Conservation (phyloP, 148 eudicot genomes). For the Suaeda aralocaspica region DNA sequence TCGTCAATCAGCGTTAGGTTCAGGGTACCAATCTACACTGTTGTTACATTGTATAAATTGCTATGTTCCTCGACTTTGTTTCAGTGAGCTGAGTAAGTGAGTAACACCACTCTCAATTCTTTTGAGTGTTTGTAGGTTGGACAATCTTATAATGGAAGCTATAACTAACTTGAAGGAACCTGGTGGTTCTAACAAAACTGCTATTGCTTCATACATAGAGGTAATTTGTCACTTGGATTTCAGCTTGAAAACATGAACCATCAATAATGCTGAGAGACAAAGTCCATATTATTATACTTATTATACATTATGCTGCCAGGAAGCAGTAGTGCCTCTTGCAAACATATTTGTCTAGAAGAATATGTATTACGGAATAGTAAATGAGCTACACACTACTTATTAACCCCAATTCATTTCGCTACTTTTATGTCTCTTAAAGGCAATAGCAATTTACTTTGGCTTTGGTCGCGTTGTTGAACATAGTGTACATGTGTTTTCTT, state of each 20-base stretch:
- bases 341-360: not conserved
- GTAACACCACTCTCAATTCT: constrained; percentile 4
- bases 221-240: constrained; percentile 33
- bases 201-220: constrained; percentile 92
- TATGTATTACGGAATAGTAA: not conserved
- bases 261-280: not conserved
- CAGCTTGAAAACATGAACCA: constrained; percentile 1
- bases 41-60: not conserved
- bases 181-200: constrained; percentile 85
- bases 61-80: not conserved
- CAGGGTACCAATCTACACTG: not conserved
- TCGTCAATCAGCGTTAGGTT: not conserved
- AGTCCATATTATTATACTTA: not conserved
- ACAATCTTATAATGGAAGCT: constrained; percentile 91
- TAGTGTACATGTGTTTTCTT: not conserved
- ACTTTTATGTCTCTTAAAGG: not conserved
- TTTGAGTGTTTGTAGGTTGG: constrained; percentile 56
- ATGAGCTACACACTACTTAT: not conserved
- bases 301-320: not conserved
- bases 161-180: constrained; percentile 85
- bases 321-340: not conserved
- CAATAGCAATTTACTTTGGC: not conserved
- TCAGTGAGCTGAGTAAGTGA: not conserved
- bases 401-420: not conserved
- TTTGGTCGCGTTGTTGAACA: not conserved